Conservation (phyloP, 805 yeast species). For the Kodamaea neixiangensis region DNA sequence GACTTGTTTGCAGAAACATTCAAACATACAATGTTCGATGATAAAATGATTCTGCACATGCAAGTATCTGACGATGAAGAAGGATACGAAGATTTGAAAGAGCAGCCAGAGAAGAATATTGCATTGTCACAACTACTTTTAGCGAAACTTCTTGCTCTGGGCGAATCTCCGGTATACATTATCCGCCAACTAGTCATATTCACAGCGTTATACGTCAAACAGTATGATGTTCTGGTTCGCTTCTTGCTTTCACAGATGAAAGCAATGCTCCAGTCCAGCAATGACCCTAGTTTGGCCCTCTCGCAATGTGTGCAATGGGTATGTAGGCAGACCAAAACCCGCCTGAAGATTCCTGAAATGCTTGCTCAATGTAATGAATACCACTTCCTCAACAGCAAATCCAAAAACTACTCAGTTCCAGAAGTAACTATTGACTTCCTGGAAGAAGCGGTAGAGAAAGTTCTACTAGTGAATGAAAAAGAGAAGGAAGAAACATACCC, state of each 20-base stretch:
- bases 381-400: not conserved
- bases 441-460: not conserved
- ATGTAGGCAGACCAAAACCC: slow-evolving; percentile 10
- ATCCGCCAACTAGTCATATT: slow-evolving; percentile 27
- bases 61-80: slow-evolving; percentile 28
- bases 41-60: slow-evolving; percentile 25
- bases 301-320: slow-evolving; percentile 27
- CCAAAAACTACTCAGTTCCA: not conserved
- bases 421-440: slow-evolving; percentile 2
- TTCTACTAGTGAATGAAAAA: not conserved
- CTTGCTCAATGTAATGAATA: not conserved
- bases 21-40: slow-evolving; percentile 12
- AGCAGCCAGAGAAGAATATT: slow-evolving; percentile 8
- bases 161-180: slow-evolving; percentile 30
- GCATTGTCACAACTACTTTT: slow-evolving; percentile 19
- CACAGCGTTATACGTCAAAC: slow-evolving; percentile 19
- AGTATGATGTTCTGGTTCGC: slow-evolving; percentile 16
- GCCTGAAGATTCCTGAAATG: slow-evolving; percentile 6
- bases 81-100: slow-evolving; percentile 14
- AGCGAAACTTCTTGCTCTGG: slow-evolving; percentile 22
- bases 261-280: slow-evolving; percentile 20
- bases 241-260: slow-evolving; percentile 21
- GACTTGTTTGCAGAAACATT: slow-evolving; percentile 19
- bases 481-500: not conserved
- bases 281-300: slow-evolving; percentile 17